Evolutionary conservation across 345 rosid genomes (phyloP), one percentile per base, ranked within the genome.

Genomic region (Cardamine occulta): DNA sequence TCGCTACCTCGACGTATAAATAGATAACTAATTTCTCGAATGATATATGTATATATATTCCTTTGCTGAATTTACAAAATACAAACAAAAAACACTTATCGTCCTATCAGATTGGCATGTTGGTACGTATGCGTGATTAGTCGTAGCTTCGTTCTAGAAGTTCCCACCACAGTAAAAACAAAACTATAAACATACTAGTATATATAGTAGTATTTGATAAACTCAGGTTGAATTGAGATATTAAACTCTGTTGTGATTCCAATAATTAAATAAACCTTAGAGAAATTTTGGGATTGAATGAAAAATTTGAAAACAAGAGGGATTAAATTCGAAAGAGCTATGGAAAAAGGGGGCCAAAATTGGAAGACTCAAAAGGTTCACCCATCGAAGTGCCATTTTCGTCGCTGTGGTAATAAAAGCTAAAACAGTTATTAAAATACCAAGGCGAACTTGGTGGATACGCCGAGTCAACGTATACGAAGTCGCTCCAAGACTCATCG

Each of bases 401-500:
- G 44, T 83, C 84, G 60, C 66, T 79, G 14, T 82, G 76, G 58
- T 78, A 66, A 72, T 52, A 66, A 78, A 64, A 77, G 54, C 74
- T 78, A 78, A 40, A 73, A 51, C 51, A 78, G 31, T 66, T 78
- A 66, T 67, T 66, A 66, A 66, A 60, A 63, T 70, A 68, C 87
- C 87, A 85, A 28, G 85, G 82, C 24, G 63, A 67, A 57, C 79
- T 60, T 4, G 81, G 80, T 42, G 79, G 83, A 65, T 82, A 82
- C 44, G 32, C 74, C 60, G 87, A 61, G 84, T 93, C 98, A 40
- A 76, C 82, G 52, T 80, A 85, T 45, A 86, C 84, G 15, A 88
- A 87, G 74, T 92, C 92, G 78, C 66, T 84, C 80, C 84, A 64
- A 3, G 81, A 72, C 80, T 83, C 86, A 34, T 79, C 66, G 67